Conservation (phyloP, 2,329 filamentous ascomycete genomes). For the Ambrosiella cleistominuta region DNA sequence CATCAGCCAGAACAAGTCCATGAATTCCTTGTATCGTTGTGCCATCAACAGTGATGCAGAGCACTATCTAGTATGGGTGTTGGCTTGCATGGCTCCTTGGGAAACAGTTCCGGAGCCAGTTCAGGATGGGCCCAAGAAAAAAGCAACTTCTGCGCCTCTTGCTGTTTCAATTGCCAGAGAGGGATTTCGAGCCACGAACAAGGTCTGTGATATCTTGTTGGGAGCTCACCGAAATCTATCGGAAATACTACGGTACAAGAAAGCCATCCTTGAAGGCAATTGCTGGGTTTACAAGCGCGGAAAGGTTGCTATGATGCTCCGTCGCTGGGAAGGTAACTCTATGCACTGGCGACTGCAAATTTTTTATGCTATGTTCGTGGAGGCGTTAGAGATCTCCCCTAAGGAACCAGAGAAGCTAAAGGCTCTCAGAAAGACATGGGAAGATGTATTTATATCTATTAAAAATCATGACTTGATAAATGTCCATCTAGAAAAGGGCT, state of each 20-base stretch:
- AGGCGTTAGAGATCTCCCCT: constrained; percentile 26
- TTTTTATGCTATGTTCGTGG: constrained; percentile 48
- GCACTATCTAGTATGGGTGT: constrained; percentile 56
- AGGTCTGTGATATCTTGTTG: constrained; percentile 48
- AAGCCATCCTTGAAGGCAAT: constrained; percentile 29
- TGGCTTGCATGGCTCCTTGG: constrained; percentile 63
- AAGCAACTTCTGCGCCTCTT: constrained; percentile 27
- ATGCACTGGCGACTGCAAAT: constrained; percentile 56
- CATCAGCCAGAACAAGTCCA: constrained; percentile 27
- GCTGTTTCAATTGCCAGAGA: constrained; percentile 51
- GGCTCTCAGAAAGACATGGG: constrained; percentile 12
- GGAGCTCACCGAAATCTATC: constrained; percentile 43
- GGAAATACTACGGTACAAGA: constrained; percentile 47
- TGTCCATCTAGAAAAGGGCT: constrained; percentile 37
- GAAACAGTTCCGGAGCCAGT: constrained; percentile 28
- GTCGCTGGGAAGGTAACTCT: constrained; percentile 45
- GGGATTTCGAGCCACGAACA: constrained; percentile 66
- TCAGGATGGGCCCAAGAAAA: constrained; percentile 29
- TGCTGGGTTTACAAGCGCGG: constrained; percentile 37
- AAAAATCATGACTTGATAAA: constrained; percentile 37
- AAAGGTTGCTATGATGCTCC: constrained; percentile 55
- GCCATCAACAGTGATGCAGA: constrained; percentile 48
- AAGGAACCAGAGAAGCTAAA: constrained; percentile 21
- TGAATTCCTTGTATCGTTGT: constrained; percentile 30
- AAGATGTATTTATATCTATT: constrained; percentile 29